Evolutionary conservation across 805 yeast genomes (phyloP), one percentile per base, ranked within the genome.

Genomic region (Clavispora santaluciae): DNA sequence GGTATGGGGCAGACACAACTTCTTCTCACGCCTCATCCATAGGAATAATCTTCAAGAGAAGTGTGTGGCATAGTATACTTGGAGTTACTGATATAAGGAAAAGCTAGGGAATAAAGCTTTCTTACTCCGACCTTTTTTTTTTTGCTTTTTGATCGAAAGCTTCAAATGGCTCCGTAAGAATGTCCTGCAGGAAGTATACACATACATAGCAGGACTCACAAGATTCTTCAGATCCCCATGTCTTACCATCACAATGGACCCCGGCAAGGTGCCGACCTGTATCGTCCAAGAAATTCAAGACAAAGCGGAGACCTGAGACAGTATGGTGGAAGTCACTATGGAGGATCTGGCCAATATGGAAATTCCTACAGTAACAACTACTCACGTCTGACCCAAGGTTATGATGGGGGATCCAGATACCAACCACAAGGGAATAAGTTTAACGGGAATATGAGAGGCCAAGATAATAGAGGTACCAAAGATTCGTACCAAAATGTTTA

Each of bases 181-280:
- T n/a, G n/a, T n/a, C n/a, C n/a, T n/a, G n/a, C n/a, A n/a, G n/a
- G n/a, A n/a, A n/a, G n/a, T n/a, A n/a, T n/a, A n/a, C n/a, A n/a
- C 11, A 18, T 11, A 21, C 23, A 31, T 12, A 4, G 5, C 16
- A 8, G 15, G 17, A 28, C 23, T 21, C 10, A 9, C 12, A 17
- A 13, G n/a, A n/a, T 10, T 10, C 25, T 15, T n/a, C 5, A 6
- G 6, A 13, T 10, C 31, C 12, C 11, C 37, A 50, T 50, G 54
- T 48, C 51, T 13, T 40, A 46, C 26, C 35, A 48, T 38, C 46
- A 40, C 17, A 45, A 48, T 23, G 42, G 44, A 22, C 40, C 44
- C 35, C 39, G 50, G 20, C 50, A 45, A 5, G 42, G 45, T 12
- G 48, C 44, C 10, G 54, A 50, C 26, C 54, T 48, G 52, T 50